phyloP scores from a whole-genome alignment of 495 filamentous ascomycete genomes.

The Aspergillus sparsus region DNA sequence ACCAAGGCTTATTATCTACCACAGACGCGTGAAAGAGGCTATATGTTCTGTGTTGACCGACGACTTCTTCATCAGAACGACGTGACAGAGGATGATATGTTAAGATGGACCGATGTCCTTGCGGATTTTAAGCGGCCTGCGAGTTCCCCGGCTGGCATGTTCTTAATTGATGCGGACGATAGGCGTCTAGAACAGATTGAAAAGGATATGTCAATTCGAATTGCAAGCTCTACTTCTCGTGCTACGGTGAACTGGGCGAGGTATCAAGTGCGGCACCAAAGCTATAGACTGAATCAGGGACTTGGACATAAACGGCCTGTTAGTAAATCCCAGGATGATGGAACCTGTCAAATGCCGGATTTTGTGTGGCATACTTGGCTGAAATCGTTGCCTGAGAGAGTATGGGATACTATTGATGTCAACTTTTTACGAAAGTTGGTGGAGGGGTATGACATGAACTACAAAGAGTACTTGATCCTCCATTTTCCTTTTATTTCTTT shows the following conservation, averaged over 20 bases:
- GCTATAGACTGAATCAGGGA: slow-evolving; percentile 43
- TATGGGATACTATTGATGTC: slow-evolving; percentile 70
- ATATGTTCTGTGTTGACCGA: slow-evolving; percentile 65
- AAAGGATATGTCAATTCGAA: slow-evolving; percentile 36
- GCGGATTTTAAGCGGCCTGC: slow-evolving; percentile 53
- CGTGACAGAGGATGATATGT: slow-evolving; percentile 18
- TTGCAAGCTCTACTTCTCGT: slow-evolving; percentile 15
- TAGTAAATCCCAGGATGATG: slow-evolving; percentile 57
- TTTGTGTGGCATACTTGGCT: slow-evolving; percentile 55
- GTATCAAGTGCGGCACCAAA: slow-evolving; percentile 57
- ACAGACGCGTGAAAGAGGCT: slow-evolving; percentile 73
- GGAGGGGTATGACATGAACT: slow-evolving; percentile 57
- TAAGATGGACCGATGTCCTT: slow-evolving; percentile 43
- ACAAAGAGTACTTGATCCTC: slow-evolving; percentile 57
- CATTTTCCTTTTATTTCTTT: neutral
- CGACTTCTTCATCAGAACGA: slow-evolving; percentile 27
- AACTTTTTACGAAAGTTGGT: slow-evolving; percentile 49
- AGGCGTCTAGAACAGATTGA: slow-evolving; percentile 53
- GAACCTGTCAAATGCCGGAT: slow-evolving; percentile 53
- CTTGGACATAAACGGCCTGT: slow-evolving; percentile 57
- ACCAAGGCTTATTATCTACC: slow-evolving; percentile 79
- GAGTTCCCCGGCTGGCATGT: slow-evolving; percentile 63
- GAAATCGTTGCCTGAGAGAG: slow-evolving; percentile 52
- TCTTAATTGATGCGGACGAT: slow-evolving; percentile 62
- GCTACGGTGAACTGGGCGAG: slow-evolving; percentile 52